phyloP scores from a whole-genome alignment of 371 early-diverging fungal genomes.

The Syncephalastrum racemosum region DNA sequence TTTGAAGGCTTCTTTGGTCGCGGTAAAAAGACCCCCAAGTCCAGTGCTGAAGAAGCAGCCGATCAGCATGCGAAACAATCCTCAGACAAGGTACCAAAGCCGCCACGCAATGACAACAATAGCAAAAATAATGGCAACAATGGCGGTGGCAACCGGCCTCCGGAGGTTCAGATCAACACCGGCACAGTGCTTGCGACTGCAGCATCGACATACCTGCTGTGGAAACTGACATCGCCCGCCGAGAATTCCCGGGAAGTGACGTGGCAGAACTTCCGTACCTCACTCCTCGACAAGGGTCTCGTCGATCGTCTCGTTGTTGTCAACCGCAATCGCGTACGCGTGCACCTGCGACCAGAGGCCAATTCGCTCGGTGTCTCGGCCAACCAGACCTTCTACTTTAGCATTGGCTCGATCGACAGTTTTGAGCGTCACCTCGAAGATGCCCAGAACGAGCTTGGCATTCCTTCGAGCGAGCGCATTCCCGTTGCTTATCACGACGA shows the following conservation, averaged over 20 bases:
- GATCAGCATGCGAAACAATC: slow-evolving; percentile 17
- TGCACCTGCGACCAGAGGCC: slow-evolving; percentile 76
- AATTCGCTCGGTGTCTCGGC: slow-evolving; percentile 41
- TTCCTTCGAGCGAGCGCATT: slow-evolving; percentile 86
- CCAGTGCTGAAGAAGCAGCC: slow-evolving; percentile 10
- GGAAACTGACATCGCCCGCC: slow-evolving; percentile 46
- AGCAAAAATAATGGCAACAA: slow-evolving; percentile 5
- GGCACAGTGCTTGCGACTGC: slow-evolving; percentile 54
- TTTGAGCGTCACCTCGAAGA: slow-evolving; percentile 92
- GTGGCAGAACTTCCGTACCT: slow-evolving; percentile 89
- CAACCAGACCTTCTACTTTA: slow-evolving; percentile 64
- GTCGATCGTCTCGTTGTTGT: slow-evolving; percentile 88
- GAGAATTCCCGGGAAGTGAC: slow-evolving; percentile 74
- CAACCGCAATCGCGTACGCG: slow-evolving; percentile 82
- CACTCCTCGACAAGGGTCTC: slow-evolving; percentile 88
- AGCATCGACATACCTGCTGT: slow-evolving; percentile 54
- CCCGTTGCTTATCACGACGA: slow-evolving; percentile 88
- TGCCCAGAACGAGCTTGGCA: slow-evolving; percentile 89
- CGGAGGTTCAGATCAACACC: slow-evolving; percentile 38
- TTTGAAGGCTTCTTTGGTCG: slow-evolving; percentile 48
- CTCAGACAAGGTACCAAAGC: slow-evolving; percentile 13
- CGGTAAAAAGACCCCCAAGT: slow-evolving; percentile 13
- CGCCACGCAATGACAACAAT: slow-evolving; percentile 7
- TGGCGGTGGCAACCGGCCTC: slow-evolving; percentile 17
- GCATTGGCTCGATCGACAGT: slow-evolving; percentile 93